These are phyloP conservation scores for Neofusicoccum sp. DNA, from an alignment of 2,329 filamentous ascomycete species.

Conservation along the genomic window DNA sequence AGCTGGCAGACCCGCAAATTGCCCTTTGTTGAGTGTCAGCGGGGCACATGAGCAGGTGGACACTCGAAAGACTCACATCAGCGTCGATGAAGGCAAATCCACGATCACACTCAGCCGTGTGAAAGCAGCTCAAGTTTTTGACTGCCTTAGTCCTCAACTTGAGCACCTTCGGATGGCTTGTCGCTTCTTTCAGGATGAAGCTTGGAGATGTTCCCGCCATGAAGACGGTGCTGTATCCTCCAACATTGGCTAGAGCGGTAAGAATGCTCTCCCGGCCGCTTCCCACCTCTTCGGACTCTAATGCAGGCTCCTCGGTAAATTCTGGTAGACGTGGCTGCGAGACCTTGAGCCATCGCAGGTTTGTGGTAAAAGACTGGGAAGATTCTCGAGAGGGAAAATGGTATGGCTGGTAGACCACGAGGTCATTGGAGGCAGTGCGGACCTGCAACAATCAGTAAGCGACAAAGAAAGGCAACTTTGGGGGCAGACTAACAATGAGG, in stretches of 20 bases:
- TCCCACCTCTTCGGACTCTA: constrained; percentile 52
- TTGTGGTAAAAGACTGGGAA: constrained; percentile 50
- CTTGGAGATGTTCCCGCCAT: constrained; percentile 75
- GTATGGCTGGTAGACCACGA: constrained; percentile 84
- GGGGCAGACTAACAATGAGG: constrained; percentile 64
- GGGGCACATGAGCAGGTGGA: not conserved
- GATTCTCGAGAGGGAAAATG: constrained; percentile 35
- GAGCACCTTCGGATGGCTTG: constrained; percentile 73
- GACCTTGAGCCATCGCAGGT: constrained; percentile 74
- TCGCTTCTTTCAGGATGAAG: constrained; percentile 79
- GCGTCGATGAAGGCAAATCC: constrained; percentile 82
- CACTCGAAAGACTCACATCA: constrained; percentile 35
- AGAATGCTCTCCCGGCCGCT: constrained; percentile 50
- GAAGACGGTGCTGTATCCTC: constrained; percentile 78
- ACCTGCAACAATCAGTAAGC: constrained; percentile 50
- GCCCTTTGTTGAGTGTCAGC: constrained; percentile 46
- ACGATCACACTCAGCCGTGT: constrained; percentile 72
- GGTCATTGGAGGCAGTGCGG: constrained; percentile 75
- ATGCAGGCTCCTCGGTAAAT: constrained; percentile 49
- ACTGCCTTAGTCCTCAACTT: constrained; percentile 67
- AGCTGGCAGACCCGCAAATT: constrained; percentile 72
- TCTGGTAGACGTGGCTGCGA: constrained; percentile 66
- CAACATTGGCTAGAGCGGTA: constrained; percentile 62
- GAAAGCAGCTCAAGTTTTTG: constrained; percentile 70
- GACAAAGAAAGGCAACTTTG: too few species aligned